A percentile compares a stretch with the other conserved stretches of the same genome.
Conservation (phyloP, 2,329 filamentous ascomycete species). For the Dactylellina sp. region DNA sequence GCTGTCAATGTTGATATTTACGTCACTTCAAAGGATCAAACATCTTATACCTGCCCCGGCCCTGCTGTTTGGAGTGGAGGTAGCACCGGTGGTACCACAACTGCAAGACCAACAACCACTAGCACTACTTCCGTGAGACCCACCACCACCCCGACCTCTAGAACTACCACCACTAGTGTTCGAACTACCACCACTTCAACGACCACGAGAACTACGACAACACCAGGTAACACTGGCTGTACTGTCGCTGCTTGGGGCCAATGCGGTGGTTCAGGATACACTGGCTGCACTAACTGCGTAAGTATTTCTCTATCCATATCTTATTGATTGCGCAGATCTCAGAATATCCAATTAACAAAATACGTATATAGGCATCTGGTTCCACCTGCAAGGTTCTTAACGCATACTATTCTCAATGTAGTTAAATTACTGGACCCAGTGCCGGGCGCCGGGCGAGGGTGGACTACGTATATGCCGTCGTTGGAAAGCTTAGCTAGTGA, state of each 20-base stretch:
- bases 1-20: slow-evolving; percentile 66
- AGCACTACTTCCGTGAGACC: background rate
- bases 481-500: no score
- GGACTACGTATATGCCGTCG: no score
- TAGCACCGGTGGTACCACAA: slow-evolving; percentile 9
- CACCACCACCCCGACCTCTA: background rate
- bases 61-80: slow-evolving; percentile 67
- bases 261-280: slow-evolving; percentile 43
- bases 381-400: slow-evolving; percentile 41
- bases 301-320: slow-evolving; percentile 15
- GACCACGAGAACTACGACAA: slow-evolving; percentile 14
- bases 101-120: slow-evolving; percentile 9
- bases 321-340: background rate
- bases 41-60: slow-evolving; percentile 67
- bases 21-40: slow-evolving; percentile 62
- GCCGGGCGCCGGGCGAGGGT: no score
- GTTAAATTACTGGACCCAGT: slow-evolving; percentile 17
- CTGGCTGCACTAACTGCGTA: slow-evolving; percentile 50
- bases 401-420: slow-evolving; percentile 47
- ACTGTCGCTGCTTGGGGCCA: slow-evolving; percentile 38
- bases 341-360: no score
- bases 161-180: slow-evolving; percentile 26
- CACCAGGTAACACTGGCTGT: slow-evolving; percentile 5
- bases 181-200: no score
- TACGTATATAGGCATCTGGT: slow-evolving; percentile 25